Evolutionary conservation across 345 rosid genomes (phyloP).

Genomic region (Populus tremula): DNA sequence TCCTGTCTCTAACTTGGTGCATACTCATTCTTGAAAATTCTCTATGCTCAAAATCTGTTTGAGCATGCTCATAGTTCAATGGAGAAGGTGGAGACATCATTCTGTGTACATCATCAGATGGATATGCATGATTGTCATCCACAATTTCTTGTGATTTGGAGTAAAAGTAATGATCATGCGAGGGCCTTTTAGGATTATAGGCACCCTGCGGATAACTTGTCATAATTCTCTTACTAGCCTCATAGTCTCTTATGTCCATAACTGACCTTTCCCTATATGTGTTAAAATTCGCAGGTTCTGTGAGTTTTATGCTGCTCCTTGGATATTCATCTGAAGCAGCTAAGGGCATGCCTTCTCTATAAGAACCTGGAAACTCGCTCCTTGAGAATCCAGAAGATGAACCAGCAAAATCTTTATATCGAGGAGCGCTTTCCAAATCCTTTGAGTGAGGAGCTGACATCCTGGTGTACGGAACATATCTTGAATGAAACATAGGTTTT

Average conservation of each 20-base stretch:
- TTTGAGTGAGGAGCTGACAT: slow-evolving; percentile 31
- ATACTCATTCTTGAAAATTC: slow-evolving; percentile 35
- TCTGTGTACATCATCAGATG: slow-evolving; percentile 27
- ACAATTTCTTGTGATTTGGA: slow-evolving; percentile 26
- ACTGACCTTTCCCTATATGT: slow-evolving; percentile 27
- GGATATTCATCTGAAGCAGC: slow-evolving; percentile 35
- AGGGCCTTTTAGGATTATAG: slow-evolving; percentile 31
- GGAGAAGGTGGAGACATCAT: slow-evolving; percentile 30
- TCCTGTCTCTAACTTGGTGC: slow-evolving; percentile 30
- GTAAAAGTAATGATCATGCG: slow-evolving; percentile 35
- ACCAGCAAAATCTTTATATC: slow-evolving; percentile 29
- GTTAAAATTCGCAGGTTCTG: slow-evolving; percentile 30
- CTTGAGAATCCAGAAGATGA: slow-evolving; percentile 37
- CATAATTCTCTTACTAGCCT: slow-evolving; percentile 29
- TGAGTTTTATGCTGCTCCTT: slow-evolving; percentile 30
- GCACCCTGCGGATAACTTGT: slow-evolving; percentile 20
- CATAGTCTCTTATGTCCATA: slow-evolving; percentile 30
- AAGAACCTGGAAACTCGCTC: slow-evolving; percentile 30
- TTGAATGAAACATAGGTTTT: slow-evolving; percentile 30
- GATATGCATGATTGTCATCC: slow-evolving; percentile 33
- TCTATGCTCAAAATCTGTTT: slow-evolving; percentile 28
- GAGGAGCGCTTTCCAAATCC: slow-evolving; percentile 26
- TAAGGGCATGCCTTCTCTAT: slow-evolving; percentile 32
- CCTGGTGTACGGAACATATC: slow-evolving; percentile 30
- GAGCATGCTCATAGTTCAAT: slow-evolving; percentile 33